A percentile compares a stretch with the other conserved stretches of the same genome.
Conservation (phyloP, 2,329 filamentous ascomycete genomes). For the Penicillium italicum region DNA sequence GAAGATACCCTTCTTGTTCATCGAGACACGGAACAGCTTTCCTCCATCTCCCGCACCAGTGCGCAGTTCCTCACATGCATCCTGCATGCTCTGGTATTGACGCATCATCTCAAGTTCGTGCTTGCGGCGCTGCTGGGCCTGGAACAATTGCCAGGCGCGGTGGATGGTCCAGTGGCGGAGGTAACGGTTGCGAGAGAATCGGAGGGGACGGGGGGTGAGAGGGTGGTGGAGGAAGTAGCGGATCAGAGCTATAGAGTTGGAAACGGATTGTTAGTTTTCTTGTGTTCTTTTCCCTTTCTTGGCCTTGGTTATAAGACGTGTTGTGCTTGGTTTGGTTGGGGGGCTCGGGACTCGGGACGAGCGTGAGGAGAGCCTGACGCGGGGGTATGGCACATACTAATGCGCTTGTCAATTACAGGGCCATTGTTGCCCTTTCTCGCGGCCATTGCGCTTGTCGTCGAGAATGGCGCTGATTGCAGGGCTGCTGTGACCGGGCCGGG, state of each 20-base stretch:
- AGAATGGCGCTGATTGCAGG: constrained; percentile 34
- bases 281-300: constrained; percentile 9
- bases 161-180: constrained; percentile 99
- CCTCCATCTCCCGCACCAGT: constrained; percentile 49
- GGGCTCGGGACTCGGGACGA: not conserved
- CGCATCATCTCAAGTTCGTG: constrained; percentile 70
- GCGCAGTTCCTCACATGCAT: constrained; percentile 79
- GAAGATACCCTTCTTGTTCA: constrained; percentile 86
- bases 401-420: constrained; percentile 37
- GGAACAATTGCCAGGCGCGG: constrained; percentile 84
- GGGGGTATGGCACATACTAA: constrained; percentile 40
- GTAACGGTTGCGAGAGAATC: constrained; percentile 80
- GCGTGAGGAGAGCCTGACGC: not conserved
- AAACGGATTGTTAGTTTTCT: constrained; percentile 15
- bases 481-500: constrained; percentile 23
- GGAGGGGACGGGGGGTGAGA: constrained; percentile 69
- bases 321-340: not conserved
- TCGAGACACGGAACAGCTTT: constrained; percentile 76
- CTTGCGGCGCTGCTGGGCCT: constrained; percentile 62
- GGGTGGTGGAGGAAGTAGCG: constrained; percentile 69
- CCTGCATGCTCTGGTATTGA: constrained; percentile 76
- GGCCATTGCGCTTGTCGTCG: constrained; percentile 37
- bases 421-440: constrained; percentile 37
- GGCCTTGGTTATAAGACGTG: constrained; percentile 1
- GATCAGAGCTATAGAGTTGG: constrained; percentile 53